phyloP scores from a whole-genome alignment of 78 protist species.

The Dictyostelium intermedium region DNA sequence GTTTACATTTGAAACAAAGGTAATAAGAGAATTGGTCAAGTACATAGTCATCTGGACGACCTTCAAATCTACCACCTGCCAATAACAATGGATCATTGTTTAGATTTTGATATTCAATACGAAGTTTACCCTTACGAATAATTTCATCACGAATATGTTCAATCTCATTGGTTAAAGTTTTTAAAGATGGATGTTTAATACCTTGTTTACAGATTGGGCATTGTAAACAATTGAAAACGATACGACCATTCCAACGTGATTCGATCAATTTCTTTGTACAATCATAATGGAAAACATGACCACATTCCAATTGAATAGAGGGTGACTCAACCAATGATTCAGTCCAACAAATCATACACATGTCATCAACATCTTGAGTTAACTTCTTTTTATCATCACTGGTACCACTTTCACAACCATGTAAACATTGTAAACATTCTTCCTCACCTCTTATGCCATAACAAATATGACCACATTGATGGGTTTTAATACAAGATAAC shows the following conservation, averaged over 20 bases:
- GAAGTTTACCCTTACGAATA: constrained; percentile 55
- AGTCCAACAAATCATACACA: constrained; percentile 88
- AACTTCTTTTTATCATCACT: not conserved
- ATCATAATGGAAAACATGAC: constrained; percentile 83
- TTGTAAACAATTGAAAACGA: constrained; percentile 82
- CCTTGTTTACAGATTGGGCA: constrained; percentile 84
- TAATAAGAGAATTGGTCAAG: constrained; percentile 74
- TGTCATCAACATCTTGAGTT: constrained; percentile 80
- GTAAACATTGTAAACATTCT: constrained; percentile 82
- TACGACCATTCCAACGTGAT: constrained; percentile 80
- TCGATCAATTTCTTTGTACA: constrained; percentile 61
- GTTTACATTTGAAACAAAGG: constrained; percentile 77
- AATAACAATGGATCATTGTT: constrained; percentile 26
- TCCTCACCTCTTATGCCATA: constrained; percentile 77
- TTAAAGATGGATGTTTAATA: constrained; percentile 60
- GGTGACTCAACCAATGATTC: constrained; percentile 79
- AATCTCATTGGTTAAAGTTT: constrained; percentile 13
- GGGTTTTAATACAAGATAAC: constrained; percentile 29
- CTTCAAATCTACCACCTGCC: constrained; percentile 58
- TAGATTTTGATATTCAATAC: constrained; percentile 32
- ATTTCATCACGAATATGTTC: constrained; percentile 54
- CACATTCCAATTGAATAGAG: constrained; percentile 83
- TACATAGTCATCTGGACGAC: constrained; percentile 50
- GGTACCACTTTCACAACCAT: constrained; percentile 45
- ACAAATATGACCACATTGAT: constrained; percentile 83